A percentile compares a stretch with the other conserved stretches of the same genome.
phyloP scores from a whole-genome alignment of 2,329 filamentous ascomycete species.

The Hortaea werneckii region DNA sequence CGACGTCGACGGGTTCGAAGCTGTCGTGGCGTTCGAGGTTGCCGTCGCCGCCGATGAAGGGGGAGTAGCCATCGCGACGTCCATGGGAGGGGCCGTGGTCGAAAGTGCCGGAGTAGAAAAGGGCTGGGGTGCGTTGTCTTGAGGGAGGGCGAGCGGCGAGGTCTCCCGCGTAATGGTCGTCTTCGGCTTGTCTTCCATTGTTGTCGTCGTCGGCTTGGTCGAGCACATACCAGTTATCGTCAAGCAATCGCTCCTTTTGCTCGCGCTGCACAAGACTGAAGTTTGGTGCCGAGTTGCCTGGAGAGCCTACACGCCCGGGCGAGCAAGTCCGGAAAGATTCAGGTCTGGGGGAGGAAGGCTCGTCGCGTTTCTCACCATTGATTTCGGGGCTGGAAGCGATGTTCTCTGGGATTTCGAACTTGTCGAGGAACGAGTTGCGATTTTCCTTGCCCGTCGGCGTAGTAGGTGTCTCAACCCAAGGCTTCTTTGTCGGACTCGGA shows the following conservation, averaged over 20 bases:
- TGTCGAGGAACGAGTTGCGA: neutral
- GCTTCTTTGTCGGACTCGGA: neutral
- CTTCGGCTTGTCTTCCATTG: too few species aligned
- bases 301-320: neutral
- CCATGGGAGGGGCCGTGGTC: neutral
- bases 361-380: neutral
- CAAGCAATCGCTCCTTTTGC: slow-evolving; percentile 29
- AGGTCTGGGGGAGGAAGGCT: neutral
- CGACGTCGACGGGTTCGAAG: slow-evolving; percentile 9
- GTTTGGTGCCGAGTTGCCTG: slow-evolving; percentile 8
- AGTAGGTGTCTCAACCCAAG: neutral
- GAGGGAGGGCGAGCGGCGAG: too few species aligned
- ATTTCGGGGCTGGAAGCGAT: neutral
- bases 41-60: slow-evolving; percentile 2
- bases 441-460: neutral
- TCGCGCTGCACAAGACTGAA: slow-evolving; percentile 11
- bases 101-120: neutral
- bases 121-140: slow-evolving; percentile 2
- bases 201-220: slow-evolving; percentile 11
- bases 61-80: slow-evolving; percentile 4
- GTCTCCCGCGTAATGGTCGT: too few species aligned
- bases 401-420: neutral
- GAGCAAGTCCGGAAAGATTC: neutral
- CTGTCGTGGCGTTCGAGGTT: slow-evolving; percentile 14
- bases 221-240: slow-evolving; percentile 39